These are phyloP conservation scores for Sedum album DNA, from an alignment of 164 flowering plant species.

Conservation along the genomic window DNA sequence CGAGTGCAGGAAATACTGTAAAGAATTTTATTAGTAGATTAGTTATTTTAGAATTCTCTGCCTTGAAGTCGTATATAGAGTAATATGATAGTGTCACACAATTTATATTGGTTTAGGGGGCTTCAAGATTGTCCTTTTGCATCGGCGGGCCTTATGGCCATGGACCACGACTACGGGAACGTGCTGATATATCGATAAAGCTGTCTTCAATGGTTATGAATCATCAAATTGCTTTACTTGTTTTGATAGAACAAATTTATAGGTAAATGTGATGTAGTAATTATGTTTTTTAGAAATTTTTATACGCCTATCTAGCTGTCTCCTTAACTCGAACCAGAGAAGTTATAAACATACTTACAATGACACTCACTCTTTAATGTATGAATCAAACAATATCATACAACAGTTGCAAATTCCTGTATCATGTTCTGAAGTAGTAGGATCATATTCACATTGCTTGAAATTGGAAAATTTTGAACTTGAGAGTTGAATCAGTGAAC, in stretches of 20 bases:
- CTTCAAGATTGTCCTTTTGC: constrained; percentile 67
- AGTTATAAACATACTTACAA: too few species aligned
- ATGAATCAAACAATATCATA: background rate
- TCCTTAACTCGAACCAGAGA: too few species aligned
- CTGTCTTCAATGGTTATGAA: constrained; percentile 77
- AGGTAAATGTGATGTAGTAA: constrained; percentile 28
- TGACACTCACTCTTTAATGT: background rate
- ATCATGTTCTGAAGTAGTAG: background rate
- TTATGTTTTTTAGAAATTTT: background rate
- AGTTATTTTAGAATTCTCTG: background rate
- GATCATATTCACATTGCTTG: background rate
- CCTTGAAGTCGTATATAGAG: too few species aligned
- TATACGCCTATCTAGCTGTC: background rate
- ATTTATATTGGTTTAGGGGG: constrained; percentile 34
- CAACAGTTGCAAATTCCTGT: background rate
- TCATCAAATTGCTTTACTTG: constrained; percentile 74
- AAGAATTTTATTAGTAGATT: background rate
- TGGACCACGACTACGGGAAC: constrained; percentile 51
- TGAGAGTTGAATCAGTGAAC: background rate
- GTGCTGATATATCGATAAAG: constrained; percentile 62
- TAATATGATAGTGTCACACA: background rate
- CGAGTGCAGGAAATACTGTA: constrained; percentile 68
- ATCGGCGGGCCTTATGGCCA: constrained; percentile 95
- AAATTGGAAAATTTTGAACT: background rate
- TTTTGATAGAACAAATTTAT: constrained; percentile 79